A percentile compares a stretch with the other conserved stretches of the same genome.
phyloP scores from a whole-genome alignment of 805 yeast genomes.

The Metschnikowia cubensis region DNA sequence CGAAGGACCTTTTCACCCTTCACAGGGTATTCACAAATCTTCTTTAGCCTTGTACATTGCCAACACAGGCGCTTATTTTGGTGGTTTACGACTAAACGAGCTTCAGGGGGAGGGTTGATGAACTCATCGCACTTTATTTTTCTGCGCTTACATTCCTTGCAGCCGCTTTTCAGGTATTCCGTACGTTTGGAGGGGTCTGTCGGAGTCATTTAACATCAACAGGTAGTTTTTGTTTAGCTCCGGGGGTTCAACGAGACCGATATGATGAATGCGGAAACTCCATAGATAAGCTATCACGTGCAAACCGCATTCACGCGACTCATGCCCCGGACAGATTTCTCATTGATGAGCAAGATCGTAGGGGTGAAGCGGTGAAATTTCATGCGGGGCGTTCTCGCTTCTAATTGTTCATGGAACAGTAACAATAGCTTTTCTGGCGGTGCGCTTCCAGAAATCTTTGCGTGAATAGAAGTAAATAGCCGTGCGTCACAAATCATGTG shows the following conservation, averaged over 20 bases:
- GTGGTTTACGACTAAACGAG: conserved; percentile 10
- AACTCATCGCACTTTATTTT: conserved; percentile 41
- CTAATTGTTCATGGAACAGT: no score
- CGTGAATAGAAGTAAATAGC: not conserved
- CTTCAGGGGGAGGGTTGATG: conserved; percentile 14
- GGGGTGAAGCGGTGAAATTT: no score
- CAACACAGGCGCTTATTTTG: conserved; percentile 30
- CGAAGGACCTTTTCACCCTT: conserved; percentile 34
- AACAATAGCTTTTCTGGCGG: not conserved
- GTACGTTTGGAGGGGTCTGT: conserved; percentile 7
- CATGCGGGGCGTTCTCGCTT: no score
- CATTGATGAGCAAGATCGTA: not conserved
- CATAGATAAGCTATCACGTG: conserved; percentile 3
- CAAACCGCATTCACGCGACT: not conserved
- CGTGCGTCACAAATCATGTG: not conserved
- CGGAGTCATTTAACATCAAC: not conserved
- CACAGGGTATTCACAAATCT: conserved; percentile 34
- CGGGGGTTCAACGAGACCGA: not conserved
- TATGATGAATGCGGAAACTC: not conserved
- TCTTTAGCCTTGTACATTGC: conserved; percentile 31
- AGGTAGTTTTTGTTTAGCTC: not conserved
- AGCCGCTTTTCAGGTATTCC: conserved; percentile 37
- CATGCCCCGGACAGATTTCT: not conserved
- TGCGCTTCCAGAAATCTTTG: not conserved
- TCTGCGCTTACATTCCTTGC: conserved; percentile 41